Percentiles rank a stretch among this genome's conserved stretches.
Evolutionary conservation across 352 stramenopile species (phyloP).

Genomic region (Globisporangium paroecandrum): DNA sequence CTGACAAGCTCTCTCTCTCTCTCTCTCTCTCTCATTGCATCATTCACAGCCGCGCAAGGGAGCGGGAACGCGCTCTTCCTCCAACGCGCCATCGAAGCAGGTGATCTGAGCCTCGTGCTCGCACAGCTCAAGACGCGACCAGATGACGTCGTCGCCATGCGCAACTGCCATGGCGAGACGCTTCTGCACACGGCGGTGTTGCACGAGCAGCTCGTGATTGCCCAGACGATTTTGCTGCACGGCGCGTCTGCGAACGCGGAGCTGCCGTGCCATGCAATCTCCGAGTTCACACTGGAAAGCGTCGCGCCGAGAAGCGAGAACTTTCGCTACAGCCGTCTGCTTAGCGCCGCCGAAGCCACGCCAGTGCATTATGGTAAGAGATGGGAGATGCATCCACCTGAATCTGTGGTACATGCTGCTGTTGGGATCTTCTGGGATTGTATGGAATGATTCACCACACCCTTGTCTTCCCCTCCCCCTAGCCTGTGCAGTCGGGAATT

Average conservation of each 20-base stretch:
- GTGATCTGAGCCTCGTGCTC: constrained; percentile 34
- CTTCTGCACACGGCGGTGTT: constrained; percentile 67
- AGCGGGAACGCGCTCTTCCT: constrained; percentile 36
- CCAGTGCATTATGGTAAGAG: constrained; percentile 56
- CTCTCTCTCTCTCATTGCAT: not conserved
- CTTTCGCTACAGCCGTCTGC: constrained; percentile 52
- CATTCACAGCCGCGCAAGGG: constrained; percentile 20
- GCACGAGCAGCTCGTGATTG: constrained; percentile 42
- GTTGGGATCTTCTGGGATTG: not conserved
- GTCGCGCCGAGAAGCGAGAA: constrained; percentile 49
- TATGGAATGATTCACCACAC: not conserved
- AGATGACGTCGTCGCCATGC: constrained; percentile 1
- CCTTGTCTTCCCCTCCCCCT: not conserved
- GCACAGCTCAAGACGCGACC: constrained; percentile 14
- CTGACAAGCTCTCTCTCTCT: not conserved
- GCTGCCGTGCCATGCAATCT: constrained; percentile 25
- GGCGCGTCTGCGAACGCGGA: constrained; percentile 38
- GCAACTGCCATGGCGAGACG: constrained; percentile 59
- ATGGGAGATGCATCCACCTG: not conserved
- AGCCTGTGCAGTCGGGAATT: constrained; percentile 46
- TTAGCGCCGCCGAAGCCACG: constrained; percentile 51
- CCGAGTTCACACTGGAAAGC: constrained; percentile 40
- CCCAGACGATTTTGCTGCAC: constrained; percentile 47
- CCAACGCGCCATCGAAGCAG: constrained; percentile 57
- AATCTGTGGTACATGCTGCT: not conserved